Base-by-base conservation (phyloP, 192 early-diverging fungal genomes). In the Coemansia sp. region DNA sequence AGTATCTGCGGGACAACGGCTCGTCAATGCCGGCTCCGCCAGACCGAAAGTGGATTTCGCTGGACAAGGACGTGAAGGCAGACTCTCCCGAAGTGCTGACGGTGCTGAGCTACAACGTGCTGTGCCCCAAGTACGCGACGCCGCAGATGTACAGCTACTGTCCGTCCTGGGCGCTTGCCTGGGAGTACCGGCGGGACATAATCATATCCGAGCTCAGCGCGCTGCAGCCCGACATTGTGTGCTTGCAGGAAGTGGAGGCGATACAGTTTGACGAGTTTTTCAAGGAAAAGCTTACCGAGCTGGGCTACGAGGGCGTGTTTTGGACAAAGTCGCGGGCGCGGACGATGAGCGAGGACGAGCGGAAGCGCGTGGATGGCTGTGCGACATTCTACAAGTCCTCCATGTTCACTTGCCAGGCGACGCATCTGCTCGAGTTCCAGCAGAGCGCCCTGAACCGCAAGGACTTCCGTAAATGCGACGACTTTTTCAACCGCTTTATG, bases 401-500 rank as follows among this genome's bases (percentile, higher is more conserved):
- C 45, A 96, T 91, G 80, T 96, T 92, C 66, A 74, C 71, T 17
- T 62, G 90, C 32, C 58, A 92, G 21, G 90, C 94, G n/a, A 86
- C 92, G 62, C 87, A 92, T 40, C 61, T 89, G 45, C 81, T 98
- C 18, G 96, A 98, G 76, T 98, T 93, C 81, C 92, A 96, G 71
- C 94, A 94, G 65, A 82, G 88, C 51, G 93, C 91, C 10, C 83
- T 96, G 70, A 84, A 86, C 50, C 74, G 89, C 59, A 84, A 88
- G 21, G 94, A 96, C 61, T 89, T 96, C 40, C 88, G 89, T 40
- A 87, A 92, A 67, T 87, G 85, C 34, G 94, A 92, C 28, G 96
- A 97, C 67, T 87, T 96, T 38, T 93, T 93, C 69, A 96, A 98
- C 68, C 88, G 96, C 21, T 92, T 98, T 14, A 95, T 94, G 90